Evolutionary conservation across 148 eudicot species (phyloP).

Genomic region (Bassia scoparia): DNA sequence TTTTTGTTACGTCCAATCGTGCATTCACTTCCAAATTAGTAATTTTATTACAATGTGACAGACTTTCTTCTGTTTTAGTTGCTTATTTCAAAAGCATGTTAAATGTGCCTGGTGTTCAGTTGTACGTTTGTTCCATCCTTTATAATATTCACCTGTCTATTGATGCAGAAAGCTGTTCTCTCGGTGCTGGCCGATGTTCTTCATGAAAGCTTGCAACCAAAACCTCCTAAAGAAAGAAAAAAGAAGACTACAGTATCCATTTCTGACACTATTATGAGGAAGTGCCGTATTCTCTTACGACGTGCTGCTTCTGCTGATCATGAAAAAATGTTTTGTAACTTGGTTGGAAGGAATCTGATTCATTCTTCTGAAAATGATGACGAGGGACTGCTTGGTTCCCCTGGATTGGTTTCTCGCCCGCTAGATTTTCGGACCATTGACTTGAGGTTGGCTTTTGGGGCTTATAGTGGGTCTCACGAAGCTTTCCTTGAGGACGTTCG

Average conservation of each 20-base stretch:
- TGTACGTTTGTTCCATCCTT: not conserved
- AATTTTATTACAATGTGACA: not conserved
- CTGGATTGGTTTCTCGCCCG: slow-evolving; percentile 58
- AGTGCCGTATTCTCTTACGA: slow-evolving; percentile 52
- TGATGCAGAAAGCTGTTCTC: slow-evolving; percentile 66
- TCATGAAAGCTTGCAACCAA: slow-evolving; percentile 31
- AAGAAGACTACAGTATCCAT: slow-evolving; percentile 32
- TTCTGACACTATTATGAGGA: slow-evolving; percentile 51
- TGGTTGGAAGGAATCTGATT: slow-evolving; percentile 46
- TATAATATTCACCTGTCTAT: slow-evolving; percentile 20
- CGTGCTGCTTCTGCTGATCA: slow-evolving; percentile 43
- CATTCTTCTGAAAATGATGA: slow-evolving; percentile 45
- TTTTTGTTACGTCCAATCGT: no score
- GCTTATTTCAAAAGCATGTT: not conserved
- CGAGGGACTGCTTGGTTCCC: slow-evolving; percentile 61
- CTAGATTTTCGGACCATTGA: slow-evolving; percentile 66
- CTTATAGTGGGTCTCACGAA: slow-evolving; percentile 62
- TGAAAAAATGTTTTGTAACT: slow-evolving; percentile 49
- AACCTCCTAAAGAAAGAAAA: slow-evolving; percentile 35
- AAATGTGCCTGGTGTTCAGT: no score
- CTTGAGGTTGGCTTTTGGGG: slow-evolving; percentile 64
- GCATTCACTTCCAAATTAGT: not conserved
- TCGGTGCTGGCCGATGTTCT: slow-evolving; percentile 46
- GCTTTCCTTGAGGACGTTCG: slow-evolving; percentile 66
- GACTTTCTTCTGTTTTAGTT: not conserved